Evolutionary conservation across 192 early-diverging fungal species (phyloP).

Genomic region (Rhizoclosmatium globosum): DNA sequence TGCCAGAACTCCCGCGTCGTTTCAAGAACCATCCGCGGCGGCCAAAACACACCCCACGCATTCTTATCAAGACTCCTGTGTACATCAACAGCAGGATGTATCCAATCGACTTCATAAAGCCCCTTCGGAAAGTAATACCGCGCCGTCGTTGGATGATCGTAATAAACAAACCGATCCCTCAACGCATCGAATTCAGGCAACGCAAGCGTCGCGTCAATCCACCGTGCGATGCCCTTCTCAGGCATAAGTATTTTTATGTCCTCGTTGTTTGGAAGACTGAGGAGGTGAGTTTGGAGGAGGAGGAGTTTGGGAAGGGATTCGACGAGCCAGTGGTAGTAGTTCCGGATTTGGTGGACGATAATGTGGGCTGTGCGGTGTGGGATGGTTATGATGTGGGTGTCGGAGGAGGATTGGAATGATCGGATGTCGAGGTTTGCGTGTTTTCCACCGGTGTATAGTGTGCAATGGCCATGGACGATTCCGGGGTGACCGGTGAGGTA

Average conservation of each 20-base stretch:
- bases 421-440: slow-evolving; percentile 27
- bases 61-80: slow-evolving; percentile 3
- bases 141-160: neutral
- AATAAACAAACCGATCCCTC: neutral
- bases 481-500: slow-evolving; percentile 27
- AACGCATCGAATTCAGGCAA: slow-evolving; percentile 11
- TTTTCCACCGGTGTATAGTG: slow-evolving; percentile 23
- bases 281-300: slow-evolving; percentile 25
- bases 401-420: neutral
- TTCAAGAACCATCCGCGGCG: slow-evolving; percentile 14
- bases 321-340: slow-evolving; percentile 35
- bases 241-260: slow-evolving; percentile 17
- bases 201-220: slow-evolving; percentile 7
- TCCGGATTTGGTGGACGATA: slow-evolving; percentile 35
- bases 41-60: slow-evolving; percentile 30
- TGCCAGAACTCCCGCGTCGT: slow-evolving; percentile 18
- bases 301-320: slow-evolving; percentile 31
- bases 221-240: neutral
- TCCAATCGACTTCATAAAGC: slow-evolving; percentile 18
- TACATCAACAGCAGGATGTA: slow-evolving; percentile 10
- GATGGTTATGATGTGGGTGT: neutral
- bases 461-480: slow-evolving; percentile 31
- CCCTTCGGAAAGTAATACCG: slow-evolving; percentile 12
- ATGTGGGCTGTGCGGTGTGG: neutral
- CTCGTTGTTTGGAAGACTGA: neutral